These are phyloP conservation scores for Carex arenaria DNA, from an alignment of 202 grass and related monocot species.

Conservation along the genomic window DNA sequence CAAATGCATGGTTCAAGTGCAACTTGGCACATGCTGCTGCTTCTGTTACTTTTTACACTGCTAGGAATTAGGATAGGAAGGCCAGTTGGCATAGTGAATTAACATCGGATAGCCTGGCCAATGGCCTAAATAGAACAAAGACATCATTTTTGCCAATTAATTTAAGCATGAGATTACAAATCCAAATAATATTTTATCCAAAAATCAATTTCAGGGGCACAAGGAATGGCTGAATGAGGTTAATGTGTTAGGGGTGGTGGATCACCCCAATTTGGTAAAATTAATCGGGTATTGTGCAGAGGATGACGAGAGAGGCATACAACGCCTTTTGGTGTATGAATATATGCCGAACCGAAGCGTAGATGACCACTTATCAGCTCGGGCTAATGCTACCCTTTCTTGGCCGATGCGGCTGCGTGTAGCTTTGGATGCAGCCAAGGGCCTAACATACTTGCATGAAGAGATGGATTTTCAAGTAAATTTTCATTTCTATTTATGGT, in stretches of 20 bases:
- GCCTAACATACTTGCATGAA: constrained; percentile 89
- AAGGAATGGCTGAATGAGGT: constrained; percentile 98
- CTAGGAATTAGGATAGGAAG: background rate
- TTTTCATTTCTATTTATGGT: background rate
- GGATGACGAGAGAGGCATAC: constrained; percentile 82
- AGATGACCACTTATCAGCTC: constrained; percentile 71
- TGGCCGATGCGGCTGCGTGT: constrained; percentile 89
- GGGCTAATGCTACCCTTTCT: constrained; percentile 66
- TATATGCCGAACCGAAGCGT: constrained; percentile 95
- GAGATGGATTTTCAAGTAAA: constrained; percentile 98
- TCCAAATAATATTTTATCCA: background rate
- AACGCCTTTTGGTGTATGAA: constrained; percentile 84
- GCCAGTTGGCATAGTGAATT: background rate
- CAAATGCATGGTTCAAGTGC: background rate
- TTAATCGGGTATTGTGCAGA: constrained; percentile 93
- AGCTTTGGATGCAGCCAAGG: constrained; percentile 74
- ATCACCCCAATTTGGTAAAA: constrained; percentile 91
- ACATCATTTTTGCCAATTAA: background rate
- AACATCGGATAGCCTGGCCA: background rate
- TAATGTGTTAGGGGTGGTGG: constrained; percentile 94
- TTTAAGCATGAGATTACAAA: background rate
- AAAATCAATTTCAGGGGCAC: constrained; percentile 63
- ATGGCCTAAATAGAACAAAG: background rate
- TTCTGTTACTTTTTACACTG: background rate
- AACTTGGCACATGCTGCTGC: background rate